A percentile compares a stretch with the other conserved stretches of the same genome.
Conservation (phyloP, 139 green algal species). For the Picochlorum sp. region DNA sequence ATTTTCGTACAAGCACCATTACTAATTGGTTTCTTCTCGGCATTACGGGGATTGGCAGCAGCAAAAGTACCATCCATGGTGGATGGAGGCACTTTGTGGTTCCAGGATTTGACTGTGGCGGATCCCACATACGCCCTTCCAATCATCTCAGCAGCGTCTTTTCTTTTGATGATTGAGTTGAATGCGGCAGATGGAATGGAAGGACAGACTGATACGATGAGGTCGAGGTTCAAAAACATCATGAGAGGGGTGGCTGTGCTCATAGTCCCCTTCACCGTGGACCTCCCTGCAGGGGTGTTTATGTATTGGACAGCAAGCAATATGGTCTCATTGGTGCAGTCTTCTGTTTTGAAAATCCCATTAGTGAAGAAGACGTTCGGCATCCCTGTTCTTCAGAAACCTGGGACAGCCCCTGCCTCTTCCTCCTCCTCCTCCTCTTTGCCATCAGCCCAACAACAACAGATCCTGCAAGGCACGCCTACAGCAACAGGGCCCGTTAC, state of each 20-base stretch:
- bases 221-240: conserved; percentile 53
- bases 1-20: conserved; percentile 45
- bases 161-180: conserved; percentile 66
- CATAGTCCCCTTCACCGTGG: conserved; percentile 57
- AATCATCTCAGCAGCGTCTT: conserved; percentile 48
- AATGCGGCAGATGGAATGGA: conserved; percentile 58
- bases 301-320: conserved; percentile 56
- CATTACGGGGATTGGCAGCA: conserved; percentile 35
- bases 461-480: too few species aligned
- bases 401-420: too few species aligned
- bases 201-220: conserved; percentile 24
- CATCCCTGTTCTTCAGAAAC: conserved; percentile 12
- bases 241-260: conserved; percentile 47
- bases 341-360: conserved; percentile 19
- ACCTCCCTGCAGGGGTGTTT: conserved; percentile 48
- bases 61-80: conserved; percentile 57
- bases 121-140: conserved; percentile 75
- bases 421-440: too few species aligned
- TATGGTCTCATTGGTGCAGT: conserved; percentile 33
- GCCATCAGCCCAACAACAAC: too few species aligned
- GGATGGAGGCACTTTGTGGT: conserved; percentile 68
- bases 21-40: conserved; percentile 67
- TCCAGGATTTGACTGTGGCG: conserved; percentile 67
- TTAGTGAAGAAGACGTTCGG: conserved; percentile 25
- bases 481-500: too few species aligned